phyloP scores from a whole-genome alignment of 2,329 filamentous ascomycete genomes.

The Moelleriella libera region DNA sequence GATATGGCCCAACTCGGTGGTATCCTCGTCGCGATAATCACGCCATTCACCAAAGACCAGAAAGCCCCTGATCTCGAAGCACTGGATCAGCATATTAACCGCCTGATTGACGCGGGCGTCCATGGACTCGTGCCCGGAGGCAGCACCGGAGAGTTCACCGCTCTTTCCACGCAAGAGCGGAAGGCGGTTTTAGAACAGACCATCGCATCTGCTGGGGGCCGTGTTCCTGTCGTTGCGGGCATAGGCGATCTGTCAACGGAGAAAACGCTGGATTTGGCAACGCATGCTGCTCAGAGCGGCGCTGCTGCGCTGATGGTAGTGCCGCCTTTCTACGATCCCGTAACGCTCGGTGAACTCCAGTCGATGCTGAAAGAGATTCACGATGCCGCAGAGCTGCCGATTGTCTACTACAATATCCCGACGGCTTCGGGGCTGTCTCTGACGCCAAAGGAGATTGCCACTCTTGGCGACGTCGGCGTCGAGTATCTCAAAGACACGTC shows the following conservation, averaged over 20 bases:
- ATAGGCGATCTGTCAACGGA: conserved; percentile 27
- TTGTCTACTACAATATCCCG: conserved; percentile 38
- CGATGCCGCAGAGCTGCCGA: conserved; percentile 23
- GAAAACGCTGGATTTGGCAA: conserved; percentile 11
- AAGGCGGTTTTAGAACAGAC: conserved; percentile 25
- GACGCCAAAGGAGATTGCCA: conserved; percentile 25
- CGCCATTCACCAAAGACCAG: conserved; percentile 28
- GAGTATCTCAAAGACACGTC: conserved; percentile 38
- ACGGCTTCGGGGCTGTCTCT: conserved; percentile 28
- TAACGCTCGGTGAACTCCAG: conserved; percentile 21
- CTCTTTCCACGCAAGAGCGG: conserved; percentile 26
- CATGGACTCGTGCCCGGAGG: conserved; percentile 32
- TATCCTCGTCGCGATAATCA: conserved; percentile 25
- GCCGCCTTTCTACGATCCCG: conserved; percentile 33
- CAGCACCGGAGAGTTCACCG: conserved; percentile 32
- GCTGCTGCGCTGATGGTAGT: conserved; percentile 32
- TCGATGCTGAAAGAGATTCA: conserved; percentile 22
- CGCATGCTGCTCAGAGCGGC: conserved; percentile 18
- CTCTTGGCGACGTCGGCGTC: conserved; percentile 28
- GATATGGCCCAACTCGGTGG: conserved; percentile 11
- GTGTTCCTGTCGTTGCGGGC: conserved; percentile 26
- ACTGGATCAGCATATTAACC: conserved; percentile 22
- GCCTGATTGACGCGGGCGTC: conserved; percentile 23
- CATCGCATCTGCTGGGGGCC: conserved; percentile 18
- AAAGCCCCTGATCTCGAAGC: conserved; percentile 17